Evolutionary conservation across 805 yeast genomes (phyloP), one percentile per base, ranked within the genome.

Genomic region (Hanseniaspora pseudoguilliermondii): DNA sequence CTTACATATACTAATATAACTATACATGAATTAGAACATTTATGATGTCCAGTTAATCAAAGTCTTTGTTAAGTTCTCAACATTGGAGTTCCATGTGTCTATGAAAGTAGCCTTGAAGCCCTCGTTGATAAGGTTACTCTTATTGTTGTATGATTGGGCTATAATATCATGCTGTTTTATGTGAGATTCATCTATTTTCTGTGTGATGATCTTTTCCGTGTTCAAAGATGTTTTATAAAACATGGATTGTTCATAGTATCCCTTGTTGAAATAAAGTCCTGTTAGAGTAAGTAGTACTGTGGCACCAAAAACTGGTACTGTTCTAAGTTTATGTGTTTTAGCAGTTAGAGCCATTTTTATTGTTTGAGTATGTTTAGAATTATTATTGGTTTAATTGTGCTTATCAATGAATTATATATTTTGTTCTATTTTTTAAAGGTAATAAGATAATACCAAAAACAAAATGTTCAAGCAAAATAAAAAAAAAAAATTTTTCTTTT

Each of bases 171-270:
- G 25, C 15, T 39, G 44, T 18, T n/a, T 38, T 7, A 18, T 39
- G 16, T 5, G 11, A 25, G 52, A 41, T 20, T 49, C 54, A 23
- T 41, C 39, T 1, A 49, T 35, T 21, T 25, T 49, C 15, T 49
- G 42, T 25, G 54, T 49, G 18, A 49, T 49, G 29, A 49, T 49
- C 32, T 20, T 49, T 16, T 49, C 54, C 5, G 54, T 49, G 15
- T 16, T 21, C 10, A 40, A 16, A 15, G 27, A 15, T 2, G 34
- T 40, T 20, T 41, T 49, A 21, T 49, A 41, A 25, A 49, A 49
- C 8, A 29, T 32, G 29, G 54, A 40, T 15, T 49, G 46, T 32
- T 49, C 27, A 27, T 49, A 49, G 40, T 49, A 49, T 7, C 27
- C 54, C 6, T 49, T 40, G 8, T 21, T 40, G 40, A 49, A 49